Base-by-base conservation (phyloP, 2,329 filamentous ascomycete species). In the Microdochium paspali region DNA sequence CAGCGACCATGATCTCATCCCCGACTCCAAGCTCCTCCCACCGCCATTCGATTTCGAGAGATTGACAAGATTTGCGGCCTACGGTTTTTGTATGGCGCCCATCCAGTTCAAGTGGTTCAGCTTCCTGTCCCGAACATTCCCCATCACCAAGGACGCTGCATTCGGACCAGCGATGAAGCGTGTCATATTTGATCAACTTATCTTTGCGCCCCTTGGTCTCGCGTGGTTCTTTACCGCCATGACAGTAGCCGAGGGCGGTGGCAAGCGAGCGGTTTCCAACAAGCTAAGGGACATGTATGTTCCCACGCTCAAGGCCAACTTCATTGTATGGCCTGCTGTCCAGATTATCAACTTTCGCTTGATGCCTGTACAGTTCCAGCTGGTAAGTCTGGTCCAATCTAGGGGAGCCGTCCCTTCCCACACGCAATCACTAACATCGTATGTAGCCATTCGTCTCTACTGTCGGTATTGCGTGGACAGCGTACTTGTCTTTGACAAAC, bases 261-360 rank as follows among this genome's bases (percentile, higher is more conserved):
- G 90, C 26, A 81, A 79, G 58, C 77, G 86, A 50, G 90, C 87
- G 7, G 76, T 98, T 45, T 70, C 76, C 51, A 78, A 84, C 62
- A 98, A 98, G 73, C 83, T 98, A 58, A 79, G 86, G 60, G 91
- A 96, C 62, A 90, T 97, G 68, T 98, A 95, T 64, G 66, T 96
- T 49, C 90, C 91, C 13, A 91, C 93, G 9, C 73, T 98, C 55
- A 95, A 96, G 73, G 90, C 91, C 56, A 98, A 98, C 69, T 98
- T 85, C 59, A 73, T 95, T 57, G 79, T 98, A 23, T 98, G 93
- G 93, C 93, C 93, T 23, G 81, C 87, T 5, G 93, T 98, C 42
- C 93, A 98, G 70, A 83, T 97, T 53, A 79, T 98, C 70, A 98
- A 98, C 73, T 98, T 98, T 71, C 80, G 91, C 25, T 64, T 97